Conservation (phyloP, 2,329 filamentous ascomycete genomes). For the Stemphylium beticola region DNA sequence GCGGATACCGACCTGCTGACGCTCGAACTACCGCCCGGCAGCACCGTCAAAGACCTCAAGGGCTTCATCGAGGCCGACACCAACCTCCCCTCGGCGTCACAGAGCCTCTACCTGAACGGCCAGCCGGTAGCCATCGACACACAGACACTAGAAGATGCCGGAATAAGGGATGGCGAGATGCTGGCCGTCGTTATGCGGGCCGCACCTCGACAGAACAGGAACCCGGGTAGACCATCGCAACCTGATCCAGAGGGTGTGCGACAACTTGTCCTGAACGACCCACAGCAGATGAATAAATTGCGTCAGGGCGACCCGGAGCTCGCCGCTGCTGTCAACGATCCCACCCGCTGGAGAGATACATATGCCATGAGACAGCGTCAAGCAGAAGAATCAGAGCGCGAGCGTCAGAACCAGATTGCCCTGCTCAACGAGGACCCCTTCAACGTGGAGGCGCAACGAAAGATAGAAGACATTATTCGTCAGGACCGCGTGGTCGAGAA, state of each 20-base stretch:
- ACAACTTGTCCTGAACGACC: conserved; percentile 81
- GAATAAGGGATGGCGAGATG: conserved; percentile 90
- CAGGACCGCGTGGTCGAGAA: conserved; percentile 95
- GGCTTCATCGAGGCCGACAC: conserved; percentile 87
- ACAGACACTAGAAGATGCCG: conserved; percentile 80
- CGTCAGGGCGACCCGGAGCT: conserved; percentile 77
- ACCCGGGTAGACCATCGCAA: conserved; percentile 18
- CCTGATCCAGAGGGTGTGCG: conserved; percentile 79
- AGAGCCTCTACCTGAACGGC: conserved; percentile 92
- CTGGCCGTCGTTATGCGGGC: conserved; percentile 77
- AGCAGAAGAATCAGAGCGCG: conserved; percentile 73
- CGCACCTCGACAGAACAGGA: conserved; percentile 20
- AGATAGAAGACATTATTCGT: conserved; percentile 96
- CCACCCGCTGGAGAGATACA: conserved; percentile 75
- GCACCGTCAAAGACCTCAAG: conserved; percentile 85
- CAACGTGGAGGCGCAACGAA: conserved; percentile 86
- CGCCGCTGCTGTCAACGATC: conserved; percentile 75
- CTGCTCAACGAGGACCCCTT: conserved; percentile 93
- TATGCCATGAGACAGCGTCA: conserved; percentile 71
- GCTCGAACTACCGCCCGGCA: conserved; percentile 80
- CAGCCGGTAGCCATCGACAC: conserved; percentile 76
- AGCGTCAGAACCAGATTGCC: conserved; percentile 82
- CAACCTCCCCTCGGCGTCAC: conserved; percentile 71
- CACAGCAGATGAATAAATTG: conserved; percentile 72
- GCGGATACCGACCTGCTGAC: conserved; percentile 76